A percentile compares a stretch with the other conserved stretches of the same genome.
Evolutionary conservation across 164 flowering plant species (phyloP).

Genomic region (Vitis riparia): DNA sequence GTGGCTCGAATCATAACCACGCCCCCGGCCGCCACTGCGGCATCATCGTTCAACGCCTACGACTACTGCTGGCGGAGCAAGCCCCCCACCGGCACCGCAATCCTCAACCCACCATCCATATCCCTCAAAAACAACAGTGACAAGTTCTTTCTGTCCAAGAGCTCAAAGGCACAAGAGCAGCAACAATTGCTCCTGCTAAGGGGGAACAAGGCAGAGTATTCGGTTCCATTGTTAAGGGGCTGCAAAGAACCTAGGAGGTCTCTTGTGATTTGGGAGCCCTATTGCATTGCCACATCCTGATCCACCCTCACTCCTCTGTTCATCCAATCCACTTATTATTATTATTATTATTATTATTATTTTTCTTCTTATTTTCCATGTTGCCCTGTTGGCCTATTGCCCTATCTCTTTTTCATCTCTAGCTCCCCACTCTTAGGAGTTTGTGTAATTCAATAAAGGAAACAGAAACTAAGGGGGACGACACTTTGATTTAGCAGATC

Average conservation of each 20-base stretch:
- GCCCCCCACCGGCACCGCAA: conserved; percentile 15
- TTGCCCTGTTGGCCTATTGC: neutral
- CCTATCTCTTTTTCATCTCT: neutral
- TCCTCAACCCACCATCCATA: conserved; percentile 8
- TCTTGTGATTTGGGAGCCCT: conserved; percentile 53
- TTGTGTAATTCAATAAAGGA: conserved; percentile 10
- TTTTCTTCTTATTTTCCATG: neutral
- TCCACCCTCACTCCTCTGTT: neutral
- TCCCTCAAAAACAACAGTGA: conserved; percentile 3
- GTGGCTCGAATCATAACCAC: conserved; percentile 20
- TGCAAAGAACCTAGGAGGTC: conserved; percentile 65
- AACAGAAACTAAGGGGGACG: neutral
- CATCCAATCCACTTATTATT: neutral
- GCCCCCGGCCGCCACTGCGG: conserved; percentile 14
- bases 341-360: neutral
- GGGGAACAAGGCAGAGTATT: conserved; percentile 37
- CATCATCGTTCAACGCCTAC: conserved; percentile 49
- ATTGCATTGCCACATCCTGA: conserved; percentile 78
- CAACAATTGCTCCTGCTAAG: conserved; percentile 25
- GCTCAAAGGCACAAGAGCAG: conserved; percentile 15
- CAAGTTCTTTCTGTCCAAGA: conserved; percentile 13
- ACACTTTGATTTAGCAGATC: conserved; percentile 8
- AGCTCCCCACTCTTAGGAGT: neutral
- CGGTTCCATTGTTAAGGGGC: conserved; percentile 28
- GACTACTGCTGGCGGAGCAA: conserved; percentile 58